phyloP scores from a whole-genome alignment of 1,284 basidiomycete species.

The Cryptococcus maquisensis region DNA sequence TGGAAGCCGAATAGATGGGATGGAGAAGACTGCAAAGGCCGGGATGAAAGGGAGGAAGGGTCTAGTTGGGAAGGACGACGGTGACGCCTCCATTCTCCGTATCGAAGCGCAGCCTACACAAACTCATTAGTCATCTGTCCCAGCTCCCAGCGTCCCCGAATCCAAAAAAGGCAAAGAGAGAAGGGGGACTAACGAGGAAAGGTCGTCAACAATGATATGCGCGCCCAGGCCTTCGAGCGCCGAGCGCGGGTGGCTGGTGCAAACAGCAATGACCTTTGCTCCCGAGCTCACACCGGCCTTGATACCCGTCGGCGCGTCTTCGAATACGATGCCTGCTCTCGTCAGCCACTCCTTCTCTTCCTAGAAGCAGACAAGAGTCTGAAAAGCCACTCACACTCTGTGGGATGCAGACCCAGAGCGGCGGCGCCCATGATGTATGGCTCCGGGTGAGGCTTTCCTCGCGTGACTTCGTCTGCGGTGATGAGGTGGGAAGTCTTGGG shows the following conservation, averaged over 20 bases:
- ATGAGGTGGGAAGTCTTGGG: constrained; percentile 59
- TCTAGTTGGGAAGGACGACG: neutral
- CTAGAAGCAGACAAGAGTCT: neutral
- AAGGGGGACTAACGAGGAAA: constrained; percentile 15
- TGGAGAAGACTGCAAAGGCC: neutral
- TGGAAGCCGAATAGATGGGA: neutral
- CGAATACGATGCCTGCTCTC: constrained; percentile 64
- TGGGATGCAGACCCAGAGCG: constrained; percentile 26
- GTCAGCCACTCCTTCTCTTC: neutral
- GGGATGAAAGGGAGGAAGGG: neutral
- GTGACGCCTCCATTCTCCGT: neutral
- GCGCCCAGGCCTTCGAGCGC: constrained; percentile 54
- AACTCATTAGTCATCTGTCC: too few species aligned
- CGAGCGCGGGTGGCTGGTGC: constrained; percentile 64
- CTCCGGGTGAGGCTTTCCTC: constrained; percentile 75
- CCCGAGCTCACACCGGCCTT: constrained; percentile 67
- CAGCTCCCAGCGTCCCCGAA: neutral
- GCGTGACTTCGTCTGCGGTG: constrained; percentile 67
- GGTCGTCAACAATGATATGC: constrained; percentile 43
- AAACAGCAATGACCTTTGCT: constrained; percentile 66
- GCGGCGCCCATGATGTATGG: constrained; percentile 58
- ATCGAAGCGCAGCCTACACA: neutral
- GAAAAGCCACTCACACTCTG: constrained; percentile 39
- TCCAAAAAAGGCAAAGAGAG: too few species aligned
- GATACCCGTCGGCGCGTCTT: constrained; percentile 77